Percentiles rank a stretch among this genome's conserved stretches.
phyloP scores from a whole-genome alignment of 805 yeast species.

The Candida maesae region DNA sequence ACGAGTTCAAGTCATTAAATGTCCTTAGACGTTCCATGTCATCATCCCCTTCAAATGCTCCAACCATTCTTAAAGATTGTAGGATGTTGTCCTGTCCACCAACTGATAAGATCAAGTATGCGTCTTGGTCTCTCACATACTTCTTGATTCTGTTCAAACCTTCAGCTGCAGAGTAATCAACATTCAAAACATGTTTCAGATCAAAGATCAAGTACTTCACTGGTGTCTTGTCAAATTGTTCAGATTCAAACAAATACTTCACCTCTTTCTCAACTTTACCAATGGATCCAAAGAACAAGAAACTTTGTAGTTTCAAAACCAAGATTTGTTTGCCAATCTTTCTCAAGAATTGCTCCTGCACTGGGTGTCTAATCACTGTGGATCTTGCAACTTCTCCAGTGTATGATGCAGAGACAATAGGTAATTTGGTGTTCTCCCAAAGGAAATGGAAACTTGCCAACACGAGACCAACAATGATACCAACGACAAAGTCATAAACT shows the following conservation, averaged over 20 bases:
- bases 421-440: constrained; percentile 82
- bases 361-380: constrained; percentile 86
- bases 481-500: constrained; percentile 88
- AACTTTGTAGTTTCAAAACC: constrained; percentile 81
- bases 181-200: constrained; percentile 71
- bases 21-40: constrained; percentile 54
- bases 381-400: constrained; percentile 89
- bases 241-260: constrained; percentile 55
- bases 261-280: constrained; percentile 83
- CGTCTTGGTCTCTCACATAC: constrained; percentile 61
- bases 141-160: constrained; percentile 87
- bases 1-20: constrained; percentile 77
- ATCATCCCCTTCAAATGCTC: constrained; percentile 50
- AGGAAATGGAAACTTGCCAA: constrained; percentile 94
- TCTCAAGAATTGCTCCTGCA: constrained; percentile 77
- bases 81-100: constrained; percentile 66
- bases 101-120: constrained; percentile 75
- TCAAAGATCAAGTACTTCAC: constrained; percentile 81
- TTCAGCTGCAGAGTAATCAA: constrained; percentile 95
- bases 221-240: constrained; percentile 40
- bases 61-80: constrained; percentile 76
- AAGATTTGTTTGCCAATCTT: constrained; percentile 90
- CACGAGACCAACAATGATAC: constrained; percentile 85
- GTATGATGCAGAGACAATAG: constrained; percentile 76
- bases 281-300: constrained; percentile 91